Base-by-base conservation (phyloP, 2,329 filamentous ascomycete genomes). In the Malbranchea zuffiana region DNA sequence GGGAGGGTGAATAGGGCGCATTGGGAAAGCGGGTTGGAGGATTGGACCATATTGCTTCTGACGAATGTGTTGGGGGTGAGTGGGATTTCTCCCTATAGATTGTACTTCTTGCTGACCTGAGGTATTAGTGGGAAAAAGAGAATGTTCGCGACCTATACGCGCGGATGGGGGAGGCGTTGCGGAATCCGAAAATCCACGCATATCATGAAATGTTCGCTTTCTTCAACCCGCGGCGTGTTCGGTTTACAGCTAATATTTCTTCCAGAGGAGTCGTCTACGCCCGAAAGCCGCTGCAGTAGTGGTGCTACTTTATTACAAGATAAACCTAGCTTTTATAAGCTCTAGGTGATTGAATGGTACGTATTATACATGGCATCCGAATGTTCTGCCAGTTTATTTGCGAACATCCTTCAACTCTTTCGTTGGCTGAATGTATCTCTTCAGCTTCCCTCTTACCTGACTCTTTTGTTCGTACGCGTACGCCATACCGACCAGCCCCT, bases 391-490 rank as follows among this genome's bases (percentile, higher is more conserved):
- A n/a, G n/a, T n/a, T n/a, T n/a, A n/a, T n/a, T n/a, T n/a, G n/a
- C n/a, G n/a, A n/a, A 69, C 54, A 57, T 68, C 60, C 13, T 35
- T 50, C 37, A 72, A 43, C 50, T 72, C 67, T n/a, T 61, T 63
- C 27, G 51, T 63, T 0, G 70, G 69, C 45, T 58, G 47, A 7
- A 74, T 47, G 44, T 68, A 68, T 19, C 69, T 67, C 54, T 62
- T 57, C 1, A 71, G 56, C 42, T 61, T 63, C 26, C 55, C 47
- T 32, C 73, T 58, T 7, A 66, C 60, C 48, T 58, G 54, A 2
- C 69, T 78, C 44, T 65, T 60, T 59, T 80, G 74, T 61, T 84
- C 79, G 55, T 75, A 81, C 3, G 74, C 77, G 61, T 78, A 82
- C 5, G 77, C 79, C 50, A 76, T 68, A 0, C 71, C 72, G 40